Conservation (phyloP, 2,329 filamentous ascomycete genomes). For the Sarocladiaceae sp. region DNA sequence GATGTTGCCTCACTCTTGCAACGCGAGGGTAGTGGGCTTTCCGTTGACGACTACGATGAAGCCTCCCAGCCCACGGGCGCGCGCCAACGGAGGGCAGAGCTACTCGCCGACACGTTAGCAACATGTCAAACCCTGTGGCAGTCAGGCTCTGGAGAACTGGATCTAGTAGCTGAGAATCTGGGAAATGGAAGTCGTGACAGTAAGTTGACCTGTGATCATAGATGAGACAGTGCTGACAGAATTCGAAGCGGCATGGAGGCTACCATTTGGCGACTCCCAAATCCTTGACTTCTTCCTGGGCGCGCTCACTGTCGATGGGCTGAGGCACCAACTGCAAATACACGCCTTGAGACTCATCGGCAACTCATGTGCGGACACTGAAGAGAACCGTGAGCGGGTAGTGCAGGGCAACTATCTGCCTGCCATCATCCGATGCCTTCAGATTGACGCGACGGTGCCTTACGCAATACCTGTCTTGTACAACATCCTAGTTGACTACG, state of each 20-base stretch:
- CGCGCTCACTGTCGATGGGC: constrained; percentile 33
- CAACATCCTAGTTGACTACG: constrained; percentile 61
- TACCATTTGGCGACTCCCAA: constrained; percentile 53
- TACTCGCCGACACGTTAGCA: constrained; percentile 34
- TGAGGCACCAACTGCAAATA: constrained; percentile 41
- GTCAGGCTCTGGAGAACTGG: constrained; percentile 36
- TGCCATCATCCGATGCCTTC: constrained; percentile 43
- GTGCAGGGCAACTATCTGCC: constrained; percentile 44
- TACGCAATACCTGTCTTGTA: constrained; percentile 57
- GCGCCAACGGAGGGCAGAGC: constrained; percentile 19
- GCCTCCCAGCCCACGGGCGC: constrained; percentile 18
- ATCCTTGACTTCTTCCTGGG: constrained; percentile 52
- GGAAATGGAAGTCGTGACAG: constrained; percentile 53
- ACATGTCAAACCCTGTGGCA: constrained; percentile 36
- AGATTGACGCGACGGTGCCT: constrained; percentile 41
- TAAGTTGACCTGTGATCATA: constrained; percentile 27
- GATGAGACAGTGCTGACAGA: not conserved
- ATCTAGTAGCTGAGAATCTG: constrained; percentile 44
- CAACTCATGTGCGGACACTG: constrained; percentile 60
- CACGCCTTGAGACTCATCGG: constrained; percentile 56
- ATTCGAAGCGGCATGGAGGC: constrained; percentile 48
- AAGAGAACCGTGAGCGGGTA: constrained; percentile 55
- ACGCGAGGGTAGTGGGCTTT: constrained; percentile 24
- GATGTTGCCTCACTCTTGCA: constrained; percentile 33
- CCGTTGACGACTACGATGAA: constrained; percentile 22